Evolutionary conservation across 2,329 filamentous ascomycete species (phyloP).

Genomic region (Leptographium radiaticola): DNA sequence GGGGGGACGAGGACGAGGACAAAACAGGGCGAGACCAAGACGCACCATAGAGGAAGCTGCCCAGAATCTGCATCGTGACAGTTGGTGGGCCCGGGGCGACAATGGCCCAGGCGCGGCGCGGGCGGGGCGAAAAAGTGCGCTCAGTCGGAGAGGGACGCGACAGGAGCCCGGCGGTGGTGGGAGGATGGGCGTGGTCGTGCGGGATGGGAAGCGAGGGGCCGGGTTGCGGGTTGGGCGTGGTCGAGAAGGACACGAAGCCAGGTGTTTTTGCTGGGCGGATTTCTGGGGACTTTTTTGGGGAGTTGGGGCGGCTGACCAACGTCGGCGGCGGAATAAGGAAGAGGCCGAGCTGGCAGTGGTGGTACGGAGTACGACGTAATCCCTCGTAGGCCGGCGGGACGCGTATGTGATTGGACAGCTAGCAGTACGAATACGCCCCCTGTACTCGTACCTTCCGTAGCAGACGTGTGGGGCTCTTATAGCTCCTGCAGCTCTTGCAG

Average conservation of each 20-base stretch:
- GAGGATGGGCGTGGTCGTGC: no score
- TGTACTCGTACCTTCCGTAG: no score
- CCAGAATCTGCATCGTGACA: slow-evolving; percentile 18
- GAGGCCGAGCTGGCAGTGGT: not conserved
- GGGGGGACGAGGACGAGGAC: no score
- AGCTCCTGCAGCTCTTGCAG: no score
- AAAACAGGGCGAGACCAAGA: not conserved
- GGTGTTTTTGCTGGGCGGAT: not conserved
- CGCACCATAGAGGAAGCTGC: slow-evolving; percentile 20
- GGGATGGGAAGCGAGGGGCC: not conserved
- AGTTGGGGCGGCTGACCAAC: not conserved
- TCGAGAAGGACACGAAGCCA: not conserved
- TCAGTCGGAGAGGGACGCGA: no score
- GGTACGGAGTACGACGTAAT: no score
- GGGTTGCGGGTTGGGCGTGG: not conserved
- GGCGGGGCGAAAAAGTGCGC: not conserved
- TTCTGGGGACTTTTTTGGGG: not conserved
- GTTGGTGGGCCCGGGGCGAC: not conserved
- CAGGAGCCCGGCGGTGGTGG: no score
- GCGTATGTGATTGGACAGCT: no score
- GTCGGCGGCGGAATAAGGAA: not conserved
- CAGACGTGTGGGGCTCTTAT: no score
- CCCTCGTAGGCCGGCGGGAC: no score
- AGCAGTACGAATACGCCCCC: no score
- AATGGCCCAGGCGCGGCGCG: not conserved